Base-by-base conservation (phyloP, 2,329 filamentous ascomycete species). In the Pseudogymnoascus sp. region DNA sequence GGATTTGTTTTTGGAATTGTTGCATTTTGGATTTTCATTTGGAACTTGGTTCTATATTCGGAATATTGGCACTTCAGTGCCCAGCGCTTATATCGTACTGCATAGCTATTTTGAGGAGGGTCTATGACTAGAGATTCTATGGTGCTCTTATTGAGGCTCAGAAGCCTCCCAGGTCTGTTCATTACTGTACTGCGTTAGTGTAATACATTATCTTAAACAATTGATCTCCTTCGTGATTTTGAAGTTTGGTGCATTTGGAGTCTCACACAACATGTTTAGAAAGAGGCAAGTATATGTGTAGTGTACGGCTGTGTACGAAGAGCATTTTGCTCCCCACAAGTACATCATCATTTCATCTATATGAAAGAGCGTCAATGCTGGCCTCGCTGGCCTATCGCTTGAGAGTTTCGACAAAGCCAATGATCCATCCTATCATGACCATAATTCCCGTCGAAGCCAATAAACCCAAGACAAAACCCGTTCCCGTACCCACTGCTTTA, bases 281-380 rank as follows among this genome's bases (percentile, higher is more conserved):
- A 19, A 57, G 50, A 53, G 15, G 4, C 44, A 53, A 53, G 50
- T 57, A 57, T 33, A 17, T 53, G 47, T 23, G 26, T 50, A 31
- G 26, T 53, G 26, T 53, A 42, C 10, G 40, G 40, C 8, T 44
- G 42, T 17, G 42, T 44, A 57, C 28, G 28, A 57, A 57, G 50
- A 57, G 50, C 50, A 57, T 33, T 15, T 33, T 17, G 50, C 50
- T 57, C 50, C 11, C 28, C 50, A 57, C 50, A 57, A 33, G 28
- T 57, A 57, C 28, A 57, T 33, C 50, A 57, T 57, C 50, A 57
- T 33, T 33, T 57, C 50, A 57, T 57, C 50, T 57, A 57, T 57
- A 3, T 57, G 50, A 57, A 57, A 33, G 50, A 57, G 50, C 50
- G 50, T 57, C 50, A 57, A 57, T 57, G 50, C 17, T 33, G 50